phyloP scores from a whole-genome alignment of 306 rosid genomes.

The Prinsepia uniflora region DNA sequence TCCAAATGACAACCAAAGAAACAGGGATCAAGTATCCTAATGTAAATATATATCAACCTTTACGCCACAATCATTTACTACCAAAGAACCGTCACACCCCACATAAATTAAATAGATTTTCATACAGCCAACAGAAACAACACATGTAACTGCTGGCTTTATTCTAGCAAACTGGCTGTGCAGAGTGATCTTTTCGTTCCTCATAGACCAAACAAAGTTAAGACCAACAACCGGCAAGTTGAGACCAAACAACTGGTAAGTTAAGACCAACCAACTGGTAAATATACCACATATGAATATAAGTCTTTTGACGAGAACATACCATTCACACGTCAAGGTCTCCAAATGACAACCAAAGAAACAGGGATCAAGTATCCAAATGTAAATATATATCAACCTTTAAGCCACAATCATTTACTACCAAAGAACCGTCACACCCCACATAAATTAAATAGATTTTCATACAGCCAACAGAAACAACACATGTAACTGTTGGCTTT shows the following conservation, averaged over 20 bases:
- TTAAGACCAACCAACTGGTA: constrained; percentile 4
- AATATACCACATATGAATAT: background rate
- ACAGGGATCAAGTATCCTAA: constrained; percentile 9
- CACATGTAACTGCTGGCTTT: background rate
- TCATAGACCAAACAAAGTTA: background rate
- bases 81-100: background rate
- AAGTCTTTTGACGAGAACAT: background rate
- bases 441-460: background rate
- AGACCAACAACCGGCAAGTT: too few relatives aligned
- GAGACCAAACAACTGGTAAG: constrained; percentile 3
- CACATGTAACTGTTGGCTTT: background rate
- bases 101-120: background rate
- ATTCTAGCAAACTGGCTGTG: background rate
- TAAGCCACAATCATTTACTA: background rate
- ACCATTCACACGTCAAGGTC: background rate
- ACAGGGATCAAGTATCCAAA: constrained; percentile 9
- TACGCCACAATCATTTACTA: constrained; percentile 1
- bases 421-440: background rate
- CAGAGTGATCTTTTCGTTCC: background rate
- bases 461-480: background rate
- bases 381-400: constrained; percentile 12
- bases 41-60: constrained; percentile 12
- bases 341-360: background rate
- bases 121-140: background rate
- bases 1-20: background rate